These are phyloP conservation scores for Quercus alba DNA, from an alignment of 306 rosid genomes.

Conservation along the genomic window DNA sequence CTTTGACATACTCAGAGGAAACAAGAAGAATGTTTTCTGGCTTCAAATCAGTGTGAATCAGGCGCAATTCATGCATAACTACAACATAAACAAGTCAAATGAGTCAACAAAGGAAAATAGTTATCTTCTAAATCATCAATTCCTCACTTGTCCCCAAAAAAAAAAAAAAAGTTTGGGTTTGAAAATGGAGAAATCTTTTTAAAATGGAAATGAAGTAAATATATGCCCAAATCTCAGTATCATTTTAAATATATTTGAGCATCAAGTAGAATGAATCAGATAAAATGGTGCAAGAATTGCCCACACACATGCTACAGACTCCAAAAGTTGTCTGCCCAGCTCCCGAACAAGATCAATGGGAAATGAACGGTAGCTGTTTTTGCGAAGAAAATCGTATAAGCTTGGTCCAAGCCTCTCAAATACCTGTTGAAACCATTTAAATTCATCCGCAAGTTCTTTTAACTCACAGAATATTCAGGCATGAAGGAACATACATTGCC, in stretches of 20 bases:
- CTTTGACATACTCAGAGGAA: constrained; percentile 50
- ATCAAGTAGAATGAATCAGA: constrained; percentile 25
- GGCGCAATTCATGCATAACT: constrained; percentile 81
- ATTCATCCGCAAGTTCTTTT: constrained; percentile 74
- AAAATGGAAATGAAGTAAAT: constrained; percentile 4
- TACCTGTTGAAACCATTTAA: constrained; percentile 85
- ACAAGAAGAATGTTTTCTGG: constrained; percentile 47
- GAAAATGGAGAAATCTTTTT: constrained; percentile 5
- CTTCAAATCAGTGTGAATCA: constrained; percentile 85
- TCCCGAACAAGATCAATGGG: constrained; percentile 94
- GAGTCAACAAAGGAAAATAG: constrained; percentile 12
- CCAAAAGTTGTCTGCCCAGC: constrained; percentile 91
- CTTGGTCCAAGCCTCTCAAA: constrained; percentile 97
- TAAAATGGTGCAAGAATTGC: constrained; percentile 61
- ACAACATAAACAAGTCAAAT: constrained; percentile 25
- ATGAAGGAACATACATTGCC: constrained; percentile 47
- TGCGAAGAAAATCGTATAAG: constrained; percentile 90
- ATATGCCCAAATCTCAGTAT: constrained; percentile 23
- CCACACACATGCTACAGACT: constrained; percentile 96
- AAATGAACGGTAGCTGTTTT: constrained; percentile 86
- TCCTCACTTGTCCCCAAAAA: constrained; percentile 12
- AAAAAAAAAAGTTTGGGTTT: not conserved
- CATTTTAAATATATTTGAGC: constrained; percentile 16
- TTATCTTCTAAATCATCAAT: not conserved
- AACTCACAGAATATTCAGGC: constrained; percentile 73